phyloP scores from a whole-genome alignment of 495 filamentous ascomycete genomes.

The Usnea hakonensis region DNA sequence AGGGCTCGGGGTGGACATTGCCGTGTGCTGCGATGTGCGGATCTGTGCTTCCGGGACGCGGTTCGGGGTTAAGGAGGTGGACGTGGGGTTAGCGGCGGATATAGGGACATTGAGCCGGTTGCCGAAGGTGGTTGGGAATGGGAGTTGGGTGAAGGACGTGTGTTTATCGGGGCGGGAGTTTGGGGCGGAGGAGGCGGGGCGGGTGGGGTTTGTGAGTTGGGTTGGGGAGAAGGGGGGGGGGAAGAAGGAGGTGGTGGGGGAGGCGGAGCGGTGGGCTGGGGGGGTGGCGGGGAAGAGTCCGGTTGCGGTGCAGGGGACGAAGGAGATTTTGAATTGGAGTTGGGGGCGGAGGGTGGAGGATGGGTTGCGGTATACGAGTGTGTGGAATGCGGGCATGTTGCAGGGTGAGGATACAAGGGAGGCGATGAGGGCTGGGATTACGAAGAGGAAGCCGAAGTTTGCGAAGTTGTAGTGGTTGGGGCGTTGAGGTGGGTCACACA shows the following conservation, averaged over 20 bases:
- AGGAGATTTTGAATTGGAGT: conserved; percentile 82
- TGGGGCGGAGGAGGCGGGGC: conserved; percentile 66
- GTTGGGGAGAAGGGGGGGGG: conserved; percentile 48
- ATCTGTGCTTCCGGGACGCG: conserved; percentile 54
- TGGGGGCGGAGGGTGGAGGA: conserved; percentile 71
- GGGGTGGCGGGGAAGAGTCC: conserved; percentile 77
- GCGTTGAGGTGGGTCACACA: background rate
- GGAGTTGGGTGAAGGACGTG: conserved; percentile 88
- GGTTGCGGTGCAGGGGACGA: conserved; percentile 86
- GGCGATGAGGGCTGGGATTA: conserved; percentile 66
- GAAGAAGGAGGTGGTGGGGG: conserved; percentile 53
- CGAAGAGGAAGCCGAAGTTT: conserved; percentile 76
- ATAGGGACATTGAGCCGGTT: conserved; percentile 80
- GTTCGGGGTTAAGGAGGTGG: conserved; percentile 88
- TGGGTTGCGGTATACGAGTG: conserved; percentile 70
- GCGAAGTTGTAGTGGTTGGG: conserved; percentile 62
- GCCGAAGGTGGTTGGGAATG: conserved; percentile 70
- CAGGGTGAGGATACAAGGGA: conserved; percentile 71
- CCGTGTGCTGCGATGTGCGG: conserved; percentile 70
- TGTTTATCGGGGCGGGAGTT: conserved; percentile 71
- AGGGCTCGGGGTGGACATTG: conserved; percentile 80
- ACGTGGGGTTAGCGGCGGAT: conserved; percentile 91
- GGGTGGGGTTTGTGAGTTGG: conserved; percentile 77
- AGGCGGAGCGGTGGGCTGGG: conserved; percentile 57
- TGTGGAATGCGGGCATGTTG: conserved; percentile 80